A percentile compares a stretch with the other conserved stretches of the same genome.
These are phyloP conservation scores for Leccinum subspadiceum DNA, from an alignment of 1,284 basidiomycete genomes.

Conservation along the genomic window DNA sequence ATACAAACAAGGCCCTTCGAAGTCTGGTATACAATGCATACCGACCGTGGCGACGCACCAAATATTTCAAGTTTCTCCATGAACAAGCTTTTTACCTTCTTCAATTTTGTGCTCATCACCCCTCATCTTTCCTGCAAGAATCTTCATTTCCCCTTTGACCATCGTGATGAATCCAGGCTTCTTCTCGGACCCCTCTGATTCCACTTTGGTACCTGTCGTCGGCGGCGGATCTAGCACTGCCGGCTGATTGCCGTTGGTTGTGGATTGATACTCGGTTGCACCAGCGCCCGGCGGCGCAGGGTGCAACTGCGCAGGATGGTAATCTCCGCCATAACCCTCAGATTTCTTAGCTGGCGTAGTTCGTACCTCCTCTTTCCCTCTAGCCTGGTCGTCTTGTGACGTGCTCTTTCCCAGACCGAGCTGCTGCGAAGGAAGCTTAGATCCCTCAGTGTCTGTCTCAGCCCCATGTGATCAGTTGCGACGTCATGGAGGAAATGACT, in stretches of 20 bases:
- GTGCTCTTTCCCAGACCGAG: background rate
- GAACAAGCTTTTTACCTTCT: constrained; percentile 37
- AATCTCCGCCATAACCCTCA: constrained; percentile 16
- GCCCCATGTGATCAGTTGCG: background rate
- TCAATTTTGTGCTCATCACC: constrained; percentile 41
- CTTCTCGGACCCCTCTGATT: constrained; percentile 23
- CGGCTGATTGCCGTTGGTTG: background rate
- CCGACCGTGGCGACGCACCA: background rate
- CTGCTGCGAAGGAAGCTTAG: background rate
- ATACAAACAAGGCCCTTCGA: background rate
- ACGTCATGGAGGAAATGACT: background rate
- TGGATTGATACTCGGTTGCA: constrained; percentile 16
- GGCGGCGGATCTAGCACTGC: background rate
- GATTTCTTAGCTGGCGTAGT: background rate
- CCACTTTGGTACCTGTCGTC: background rate
- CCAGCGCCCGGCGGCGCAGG: constrained; percentile 25
- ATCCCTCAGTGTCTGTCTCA: background rate
- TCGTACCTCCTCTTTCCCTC: constrained; percentile 1
- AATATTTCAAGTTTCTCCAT: constrained; percentile 23
- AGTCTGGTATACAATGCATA: constrained; percentile 7
- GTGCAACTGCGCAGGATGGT: constrained; percentile 31
- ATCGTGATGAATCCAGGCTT: constrained; percentile 40
- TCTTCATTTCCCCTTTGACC: constrained; percentile 46
- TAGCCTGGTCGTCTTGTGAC: constrained; percentile 3
- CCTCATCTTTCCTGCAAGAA: constrained; percentile 43